phyloP scores from a whole-genome alignment of 2,329 filamentous ascomycete genomes.

The Exserohilum turcica region DNA sequence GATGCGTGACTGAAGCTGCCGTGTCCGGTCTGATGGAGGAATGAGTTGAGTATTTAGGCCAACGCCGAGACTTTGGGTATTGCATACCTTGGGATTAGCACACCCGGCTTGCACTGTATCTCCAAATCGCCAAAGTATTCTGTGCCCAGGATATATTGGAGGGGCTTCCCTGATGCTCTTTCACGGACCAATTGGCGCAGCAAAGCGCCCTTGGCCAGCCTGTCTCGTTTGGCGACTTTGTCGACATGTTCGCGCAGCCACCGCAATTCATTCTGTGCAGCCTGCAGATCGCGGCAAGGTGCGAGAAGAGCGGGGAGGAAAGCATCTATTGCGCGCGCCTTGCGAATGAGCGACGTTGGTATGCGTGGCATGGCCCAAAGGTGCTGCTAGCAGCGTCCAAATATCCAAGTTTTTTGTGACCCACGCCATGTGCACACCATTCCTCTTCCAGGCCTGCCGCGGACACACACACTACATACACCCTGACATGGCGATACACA shows the following conservation, averaged over 20 bases:
- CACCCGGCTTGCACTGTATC: slow-evolving; percentile 74
- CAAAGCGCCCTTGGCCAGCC: slow-evolving; percentile 24
- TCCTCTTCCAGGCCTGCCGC: too few species aligned
- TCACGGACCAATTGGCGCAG: slow-evolving; percentile 34
- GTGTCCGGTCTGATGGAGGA: slow-evolving; percentile 51
- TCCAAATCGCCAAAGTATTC: slow-evolving; percentile 88
- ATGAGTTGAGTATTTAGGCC: slow-evolving; percentile 24
- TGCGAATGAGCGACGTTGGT: slow-evolving; percentile 61
- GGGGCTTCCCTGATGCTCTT: slow-evolving; percentile 68
- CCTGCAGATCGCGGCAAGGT: slow-evolving; percentile 65
- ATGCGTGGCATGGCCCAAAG: slow-evolving; percentile 60
- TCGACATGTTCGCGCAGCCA: slow-evolving; percentile 69
- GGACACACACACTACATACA: too few species aligned
- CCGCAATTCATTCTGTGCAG: slow-evolving; percentile 70
- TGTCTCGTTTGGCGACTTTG: slow-evolving; percentile 26
- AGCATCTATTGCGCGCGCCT: slow-evolving; percentile 60
- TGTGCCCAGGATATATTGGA: slow-evolving; percentile 88
- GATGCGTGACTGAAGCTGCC: slow-evolving; percentile 45
- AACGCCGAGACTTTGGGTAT: background rate
- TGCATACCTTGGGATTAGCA: slow-evolving; percentile 78
- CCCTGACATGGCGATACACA: too few species aligned
- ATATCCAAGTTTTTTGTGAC: background rate
- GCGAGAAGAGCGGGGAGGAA: slow-evolving; percentile 66
- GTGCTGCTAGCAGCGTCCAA: background rate
- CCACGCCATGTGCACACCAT: background rate